phyloP scores from a whole-genome alignment of 2,329 filamentous ascomycete genomes.

The Curvularia hawaiiensis region DNA sequence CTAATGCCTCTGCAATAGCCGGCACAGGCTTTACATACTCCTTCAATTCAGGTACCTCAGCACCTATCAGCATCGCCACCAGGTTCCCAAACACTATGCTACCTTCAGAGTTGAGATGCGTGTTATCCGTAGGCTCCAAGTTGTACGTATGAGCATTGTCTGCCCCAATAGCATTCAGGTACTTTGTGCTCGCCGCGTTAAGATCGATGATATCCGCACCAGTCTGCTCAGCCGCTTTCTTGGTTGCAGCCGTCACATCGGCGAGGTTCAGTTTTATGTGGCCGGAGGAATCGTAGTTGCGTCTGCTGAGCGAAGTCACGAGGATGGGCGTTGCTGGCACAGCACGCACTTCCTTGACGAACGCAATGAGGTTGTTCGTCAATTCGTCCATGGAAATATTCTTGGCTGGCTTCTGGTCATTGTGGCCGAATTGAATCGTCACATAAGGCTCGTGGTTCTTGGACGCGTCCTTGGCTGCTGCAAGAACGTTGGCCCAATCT shows the following conservation, averaged over 20 bases:
- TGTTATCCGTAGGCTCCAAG: constrained; percentile 36
- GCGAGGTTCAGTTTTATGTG: constrained; percentile 53
- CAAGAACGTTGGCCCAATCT: constrained; percentile 58
- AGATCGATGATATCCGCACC: constrained; percentile 55
- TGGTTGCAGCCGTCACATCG: constrained; percentile 52
- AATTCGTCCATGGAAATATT: constrained; percentile 54
- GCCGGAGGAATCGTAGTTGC: constrained; percentile 49
- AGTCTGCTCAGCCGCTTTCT: constrained; percentile 51
- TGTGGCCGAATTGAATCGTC: constrained; percentile 65
- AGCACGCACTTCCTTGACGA: constrained; percentile 40
- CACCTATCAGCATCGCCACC: constrained; percentile 25
- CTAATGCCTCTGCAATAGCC: constrained; percentile 18
- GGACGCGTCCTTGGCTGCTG: constrained; percentile 43
- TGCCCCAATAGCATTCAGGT: constrained; percentile 58
- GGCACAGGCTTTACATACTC: constrained; percentile 22
- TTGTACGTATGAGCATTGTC: constrained; percentile 56
- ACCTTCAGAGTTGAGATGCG: constrained; percentile 27
- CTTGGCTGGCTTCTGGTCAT: constrained; percentile 59
- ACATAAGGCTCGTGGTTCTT: constrained; percentile 54
- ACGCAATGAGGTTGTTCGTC: constrained; percentile 56
- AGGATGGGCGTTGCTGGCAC: constrained; percentile 51
- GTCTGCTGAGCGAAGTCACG: constrained; percentile 60
- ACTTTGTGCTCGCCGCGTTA: constrained; percentile 56
- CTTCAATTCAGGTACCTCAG: constrained; percentile 12
- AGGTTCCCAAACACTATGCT: constrained; percentile 33